These are phyloP conservation scores for Aureobasidium sp. DNA, from an alignment of 2,329 filamentous ascomycete species.

Conservation along the genomic window DNA sequence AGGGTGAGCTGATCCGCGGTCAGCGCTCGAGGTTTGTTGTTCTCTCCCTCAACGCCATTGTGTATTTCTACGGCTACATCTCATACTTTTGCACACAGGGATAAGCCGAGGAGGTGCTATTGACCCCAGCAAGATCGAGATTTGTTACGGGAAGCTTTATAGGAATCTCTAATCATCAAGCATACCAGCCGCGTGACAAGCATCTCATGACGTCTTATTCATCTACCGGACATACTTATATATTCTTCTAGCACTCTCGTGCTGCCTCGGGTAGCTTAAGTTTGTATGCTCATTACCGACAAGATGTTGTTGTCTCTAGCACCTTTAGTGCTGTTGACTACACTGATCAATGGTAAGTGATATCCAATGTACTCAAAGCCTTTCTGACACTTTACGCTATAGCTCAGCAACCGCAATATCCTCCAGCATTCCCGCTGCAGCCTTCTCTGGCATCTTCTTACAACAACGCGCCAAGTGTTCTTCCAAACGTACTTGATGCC, in stretches of 20 bases:
- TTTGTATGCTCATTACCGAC: background rate
- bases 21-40: too few species aligned
- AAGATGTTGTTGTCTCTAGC: background rate
- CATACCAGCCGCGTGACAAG: conserved; percentile 9
- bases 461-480: conserved; percentile 31
- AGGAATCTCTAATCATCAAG: background rate
- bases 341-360: background rate
- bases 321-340: background rate
- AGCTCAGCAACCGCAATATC: conserved; percentile 32
- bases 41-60: too few species aligned
- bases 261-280: background rate
- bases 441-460: conserved; percentile 25
- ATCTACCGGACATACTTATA: background rate
- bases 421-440: conserved; percentile 31
- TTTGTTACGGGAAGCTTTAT: background rate
- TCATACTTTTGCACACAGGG: background rate
- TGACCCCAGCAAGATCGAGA: conserved; percentile 1
- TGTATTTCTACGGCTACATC: too few species aligned
- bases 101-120: background rate
- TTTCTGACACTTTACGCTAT: background rate
- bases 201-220: conserved; percentile 2
- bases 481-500: conserved; percentile 30
- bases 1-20: too few species aligned
- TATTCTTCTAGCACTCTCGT: background rate
- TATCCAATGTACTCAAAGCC: background rate